Evolutionary conservation across 352 stramenopile genomes (phyloP), one percentile per base, ranked within the genome.

Genomic region (Globisporangium spiculum): DNA sequence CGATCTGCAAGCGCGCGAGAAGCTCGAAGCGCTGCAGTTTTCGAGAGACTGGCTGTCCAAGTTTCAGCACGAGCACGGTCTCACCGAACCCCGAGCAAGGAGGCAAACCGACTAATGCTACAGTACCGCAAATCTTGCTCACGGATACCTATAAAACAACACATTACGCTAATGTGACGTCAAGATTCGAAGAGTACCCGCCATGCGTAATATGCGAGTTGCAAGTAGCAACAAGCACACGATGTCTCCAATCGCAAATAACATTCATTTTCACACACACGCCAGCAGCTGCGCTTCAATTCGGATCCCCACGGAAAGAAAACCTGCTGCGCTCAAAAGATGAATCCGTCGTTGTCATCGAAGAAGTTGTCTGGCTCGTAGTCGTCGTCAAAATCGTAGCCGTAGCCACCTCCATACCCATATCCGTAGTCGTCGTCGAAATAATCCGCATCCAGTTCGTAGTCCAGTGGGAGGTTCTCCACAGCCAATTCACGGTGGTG

Each of bases 391-490:
- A 48, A 48, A 46, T 67, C 58, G 46, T 68, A 53, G 27, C 54
- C 30, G 41, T 63, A 57, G 27, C 20, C 38, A 5, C 54, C 54
- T 26, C 46, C 64, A 38, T 70, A n/a, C 24, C 65, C 59, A 12
- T 64, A 52, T 34, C 60, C 54, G 36, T 63, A 52, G 7, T 52
- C 32, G n/a, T 27, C 27, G 20, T 77, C 67, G 22, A 81, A 78
- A 44, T 76, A 72, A 44, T 76, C 73, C 9, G 53, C 69, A 61
- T 69, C 66, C 16, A 78, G 64, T 18, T 83, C 76, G 36, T 81
- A 81, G 38, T 83, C 73, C 16, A 80, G 67, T 5, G 73, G 76
- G 0, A 83, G 68, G 30, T 68, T 75, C 56, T 80, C 76, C 2
- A 70, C 66, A 52, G 79, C 74, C 22, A 79, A 54, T 69, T 55